A percentile compares a stretch with the other conserved stretches of the same genome.
These are phyloP conservation scores for Metschnikowia proteae DNA, from an alignment of 805 yeast genomes.

Conservation along the genomic window DNA sequence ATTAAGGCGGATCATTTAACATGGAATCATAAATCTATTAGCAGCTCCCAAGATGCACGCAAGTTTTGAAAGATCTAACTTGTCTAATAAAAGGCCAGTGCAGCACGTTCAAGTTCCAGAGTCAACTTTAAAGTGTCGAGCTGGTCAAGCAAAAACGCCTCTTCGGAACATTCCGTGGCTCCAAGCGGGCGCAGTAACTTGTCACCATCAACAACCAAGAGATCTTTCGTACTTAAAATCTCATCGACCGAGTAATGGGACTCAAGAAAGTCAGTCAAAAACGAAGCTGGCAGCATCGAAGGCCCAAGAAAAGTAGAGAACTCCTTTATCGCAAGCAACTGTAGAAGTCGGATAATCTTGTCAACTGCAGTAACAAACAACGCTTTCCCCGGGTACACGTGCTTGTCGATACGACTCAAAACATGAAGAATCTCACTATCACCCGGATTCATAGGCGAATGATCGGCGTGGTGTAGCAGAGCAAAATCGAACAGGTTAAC, in stretches of 20 bases:
- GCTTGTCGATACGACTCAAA: conserved; percentile 10
- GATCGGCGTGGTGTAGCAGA: conserved; percentile 1
- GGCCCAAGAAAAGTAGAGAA: background rate
- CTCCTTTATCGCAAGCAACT: conserved; percentile 12
- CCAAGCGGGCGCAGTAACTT: background rate
- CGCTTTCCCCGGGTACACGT: conserved; percentile 14
- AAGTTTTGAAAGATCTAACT: background rate
- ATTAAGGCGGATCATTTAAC: too few species aligned
- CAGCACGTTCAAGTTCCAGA: conserved; percentile 5
- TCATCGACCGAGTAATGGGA: conserved; percentile 11
- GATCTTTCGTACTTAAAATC: conserved; percentile 9
- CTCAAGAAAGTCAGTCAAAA: conserved; percentile 5
- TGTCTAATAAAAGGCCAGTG: background rate
- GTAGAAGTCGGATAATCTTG: conserved; percentile 12
- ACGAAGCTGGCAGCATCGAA: background rate
- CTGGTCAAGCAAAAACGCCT: conserved; percentile 3
- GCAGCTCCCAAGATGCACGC: too few species aligned
- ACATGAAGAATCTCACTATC: conserved; percentile 9
- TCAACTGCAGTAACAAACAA: conserved; percentile 14
- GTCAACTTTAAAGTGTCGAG: conserved; percentile 10
- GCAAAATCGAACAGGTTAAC: conserved; percentile 9
- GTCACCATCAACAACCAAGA: conserved; percentile 1
- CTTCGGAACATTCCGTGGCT: conserved; percentile 4
- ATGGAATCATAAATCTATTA: too few species aligned
- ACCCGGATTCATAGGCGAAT: conserved; percentile 1